These are phyloP conservation scores for Nigrospora oryzae DNA, from an alignment of 2,329 filamentous ascomycete genomes.

Conservation along the genomic window DNA sequence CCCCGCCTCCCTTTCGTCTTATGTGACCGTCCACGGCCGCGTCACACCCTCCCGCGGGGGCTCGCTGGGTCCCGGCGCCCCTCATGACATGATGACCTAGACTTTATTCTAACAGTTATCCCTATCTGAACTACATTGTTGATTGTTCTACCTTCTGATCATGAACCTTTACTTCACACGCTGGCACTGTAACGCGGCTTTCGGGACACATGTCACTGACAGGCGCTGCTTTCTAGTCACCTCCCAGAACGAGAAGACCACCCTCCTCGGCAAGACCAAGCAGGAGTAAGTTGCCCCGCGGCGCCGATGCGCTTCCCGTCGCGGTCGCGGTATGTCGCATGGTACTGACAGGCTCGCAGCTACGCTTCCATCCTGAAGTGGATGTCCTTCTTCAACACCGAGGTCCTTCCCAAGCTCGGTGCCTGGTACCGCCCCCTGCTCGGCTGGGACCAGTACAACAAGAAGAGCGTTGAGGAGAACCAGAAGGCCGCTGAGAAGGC, in stretches of 20 bases:
- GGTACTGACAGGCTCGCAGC: constrained; percentile 28
- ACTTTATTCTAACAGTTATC: constrained; percentile 85
- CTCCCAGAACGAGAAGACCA: constrained; percentile 99
- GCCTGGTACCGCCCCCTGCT: constrained; percentile 81
- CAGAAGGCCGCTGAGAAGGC: constrained; percentile 61
- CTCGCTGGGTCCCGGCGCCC: constrained; percentile 6
- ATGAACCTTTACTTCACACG: constrained; percentile 6
- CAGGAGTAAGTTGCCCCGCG: constrained; percentile 63
- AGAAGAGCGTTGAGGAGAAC: constrained; percentile 85
- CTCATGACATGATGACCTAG: constrained; percentile 58
- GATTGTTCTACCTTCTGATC: constrained; percentile 81
- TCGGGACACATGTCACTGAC: constrained; percentile 2
- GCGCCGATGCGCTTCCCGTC: not conserved
- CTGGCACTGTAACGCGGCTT: constrained; percentile 15
- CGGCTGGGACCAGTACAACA: constrained; percentile 85
- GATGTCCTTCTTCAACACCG: constrained; percentile 93
- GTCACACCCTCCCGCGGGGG: constrained; percentile 3
- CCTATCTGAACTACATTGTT: constrained; percentile 95
- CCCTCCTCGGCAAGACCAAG: constrained; percentile 98
- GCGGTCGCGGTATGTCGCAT: not conserved
- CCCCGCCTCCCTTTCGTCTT: constrained; percentile 8
- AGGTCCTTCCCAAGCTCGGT: constrained; percentile 67
- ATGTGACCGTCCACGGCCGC: not conserved
- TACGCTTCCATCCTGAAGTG: constrained; percentile 96
- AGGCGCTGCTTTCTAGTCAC: constrained; percentile 56